These are phyloP conservation scores for Pterocarpus macrocarpus DNA, from an alignment of 306 rosid species.

Conservation along the genomic window DNA sequence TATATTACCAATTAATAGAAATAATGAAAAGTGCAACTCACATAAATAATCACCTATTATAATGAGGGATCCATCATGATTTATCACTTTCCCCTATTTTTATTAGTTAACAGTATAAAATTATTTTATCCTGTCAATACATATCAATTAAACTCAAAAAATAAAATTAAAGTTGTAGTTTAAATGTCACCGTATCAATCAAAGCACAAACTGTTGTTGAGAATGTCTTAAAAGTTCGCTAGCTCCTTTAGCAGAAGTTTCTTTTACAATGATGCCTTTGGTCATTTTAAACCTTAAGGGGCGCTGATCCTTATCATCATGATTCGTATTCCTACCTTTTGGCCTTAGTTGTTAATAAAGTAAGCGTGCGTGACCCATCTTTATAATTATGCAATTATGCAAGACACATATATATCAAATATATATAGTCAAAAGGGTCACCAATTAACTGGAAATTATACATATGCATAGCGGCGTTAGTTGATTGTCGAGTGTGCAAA, in stretches of 20 bases:
- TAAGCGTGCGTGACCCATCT: slow-evolving; percentile 37
- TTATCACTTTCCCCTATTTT: too few relatives aligned
- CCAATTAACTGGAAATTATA: slow-evolving; percentile 13
- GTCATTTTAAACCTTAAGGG: slow-evolving; percentile 19
- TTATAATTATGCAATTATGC: slow-evolving; percentile 43
- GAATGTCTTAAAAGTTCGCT: neutral
- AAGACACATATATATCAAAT: neutral
- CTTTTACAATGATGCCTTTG: slow-evolving; percentile 7
- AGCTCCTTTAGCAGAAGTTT: slow-evolving; percentile 34
- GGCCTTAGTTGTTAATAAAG: slow-evolving; percentile 28
- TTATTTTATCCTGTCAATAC: too few relatives aligned
- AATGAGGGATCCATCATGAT: too few relatives aligned
- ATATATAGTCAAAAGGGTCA: slow-evolving; percentile 11
- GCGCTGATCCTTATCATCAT: slow-evolving; percentile 41
- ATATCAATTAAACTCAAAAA: too few relatives aligned
- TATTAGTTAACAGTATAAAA: too few relatives aligned
- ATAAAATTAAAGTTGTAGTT: neutral
- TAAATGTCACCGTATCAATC: neutral
- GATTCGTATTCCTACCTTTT: slow-evolving; percentile 40
- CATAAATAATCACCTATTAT: too few relatives aligned
- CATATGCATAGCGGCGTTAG: slow-evolving; percentile 4
- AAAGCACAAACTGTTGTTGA: slow-evolving; percentile 20
- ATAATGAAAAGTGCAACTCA: too few relatives aligned
- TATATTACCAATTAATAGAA: too few relatives aligned
- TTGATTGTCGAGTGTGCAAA: neutral